Conservation (phyloP, 768 basidiomycete species). For the Lactarius akahatsu region DNA sequence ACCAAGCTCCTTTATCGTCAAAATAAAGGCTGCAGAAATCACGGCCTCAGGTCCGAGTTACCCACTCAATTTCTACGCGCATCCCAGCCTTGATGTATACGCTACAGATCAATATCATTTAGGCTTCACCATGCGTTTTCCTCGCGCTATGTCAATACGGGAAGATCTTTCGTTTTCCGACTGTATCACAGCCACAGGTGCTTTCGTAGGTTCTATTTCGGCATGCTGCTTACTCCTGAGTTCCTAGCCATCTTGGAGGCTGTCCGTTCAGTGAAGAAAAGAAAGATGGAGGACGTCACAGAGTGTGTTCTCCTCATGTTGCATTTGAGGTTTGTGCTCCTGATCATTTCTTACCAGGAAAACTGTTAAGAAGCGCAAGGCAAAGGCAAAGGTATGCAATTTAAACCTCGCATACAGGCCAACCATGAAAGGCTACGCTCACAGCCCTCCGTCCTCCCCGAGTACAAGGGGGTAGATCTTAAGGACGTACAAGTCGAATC, state of each 20-base stretch:
- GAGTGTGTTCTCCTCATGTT: slow-evolving; percentile 38
- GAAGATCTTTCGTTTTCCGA: slow-evolving; percentile 74
- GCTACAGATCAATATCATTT: slow-evolving; percentile 74
- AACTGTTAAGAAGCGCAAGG: slow-evolving; percentile 54
- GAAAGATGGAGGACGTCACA: slow-evolving; percentile 65
- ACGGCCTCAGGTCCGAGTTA: slow-evolving; percentile 58
- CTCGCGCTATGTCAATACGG: slow-evolving; percentile 76
- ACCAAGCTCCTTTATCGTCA: slow-evolving; percentile 87
- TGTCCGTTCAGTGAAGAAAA: slow-evolving; percentile 63
- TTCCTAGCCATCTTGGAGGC: slow-evolving; percentile 56
- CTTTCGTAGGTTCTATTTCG: not conserved
- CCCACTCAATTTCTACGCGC: not conserved
- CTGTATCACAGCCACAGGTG: slow-evolving; percentile 71
- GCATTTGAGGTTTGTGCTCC: not conserved
- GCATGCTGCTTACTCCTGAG: slow-evolving; percentile 4
- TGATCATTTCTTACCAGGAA: slow-evolving; percentile 11
- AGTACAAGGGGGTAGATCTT: slow-evolving; percentile 63
- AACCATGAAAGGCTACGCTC: not conserved
- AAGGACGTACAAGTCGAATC: slow-evolving; percentile 59
- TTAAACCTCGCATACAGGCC: not conserved
- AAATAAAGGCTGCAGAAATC: slow-evolving; percentile 93
- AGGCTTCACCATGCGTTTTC: slow-evolving; percentile 92
- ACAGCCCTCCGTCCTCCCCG: slow-evolving; percentile 60
- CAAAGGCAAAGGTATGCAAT: slow-evolving; percentile 44
- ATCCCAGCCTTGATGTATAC: slow-evolving; percentile 7